A percentile compares a stretch with the other conserved stretches of the same genome.
Conservation (phyloP, 176 grass and related monocot genomes). For the Aegilops sharonensis region DNA sequence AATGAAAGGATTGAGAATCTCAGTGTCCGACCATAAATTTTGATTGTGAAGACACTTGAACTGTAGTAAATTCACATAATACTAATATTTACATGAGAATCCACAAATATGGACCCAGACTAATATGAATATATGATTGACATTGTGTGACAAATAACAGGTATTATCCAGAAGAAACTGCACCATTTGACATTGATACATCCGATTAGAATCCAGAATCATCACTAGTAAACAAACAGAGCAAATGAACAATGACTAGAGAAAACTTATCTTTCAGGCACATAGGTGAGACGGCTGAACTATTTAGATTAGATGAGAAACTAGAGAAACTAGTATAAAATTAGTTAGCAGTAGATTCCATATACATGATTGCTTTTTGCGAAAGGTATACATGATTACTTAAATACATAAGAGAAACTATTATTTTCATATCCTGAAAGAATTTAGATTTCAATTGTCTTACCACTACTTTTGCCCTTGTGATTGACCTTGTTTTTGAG, state of each 20-base stretch:
- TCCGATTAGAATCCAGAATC: neutral
- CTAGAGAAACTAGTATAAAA: neutral
- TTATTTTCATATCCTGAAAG: neutral
- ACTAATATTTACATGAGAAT: neutral
- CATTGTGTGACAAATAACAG: neutral
- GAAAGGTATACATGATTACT: neutral
- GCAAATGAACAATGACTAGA: neutral
- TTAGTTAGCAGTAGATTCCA: neutral
- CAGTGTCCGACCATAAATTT: neutral
- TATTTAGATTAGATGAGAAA: slow-evolving; percentile 4
- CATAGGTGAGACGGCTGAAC: neutral
- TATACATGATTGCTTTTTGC: too few species aligned
- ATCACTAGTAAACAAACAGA: neutral
- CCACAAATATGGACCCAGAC: neutral
- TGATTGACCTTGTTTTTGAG: slow-evolving; percentile 86
- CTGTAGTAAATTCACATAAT: neutral
- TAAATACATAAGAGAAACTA: neutral
- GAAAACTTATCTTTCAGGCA: neutral
- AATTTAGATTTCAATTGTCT: slow-evolving; percentile 3
- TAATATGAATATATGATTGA: slow-evolving; percentile 6
- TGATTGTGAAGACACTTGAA: neutral
- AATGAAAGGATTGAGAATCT: neutral
- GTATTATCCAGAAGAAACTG: neutral
- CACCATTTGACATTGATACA: neutral
- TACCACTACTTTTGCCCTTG: slow-evolving; percentile 91